Base-by-base conservation (phyloP, 202 grass and related monocot species). In the Schoenoplectus triqueter region DNA sequence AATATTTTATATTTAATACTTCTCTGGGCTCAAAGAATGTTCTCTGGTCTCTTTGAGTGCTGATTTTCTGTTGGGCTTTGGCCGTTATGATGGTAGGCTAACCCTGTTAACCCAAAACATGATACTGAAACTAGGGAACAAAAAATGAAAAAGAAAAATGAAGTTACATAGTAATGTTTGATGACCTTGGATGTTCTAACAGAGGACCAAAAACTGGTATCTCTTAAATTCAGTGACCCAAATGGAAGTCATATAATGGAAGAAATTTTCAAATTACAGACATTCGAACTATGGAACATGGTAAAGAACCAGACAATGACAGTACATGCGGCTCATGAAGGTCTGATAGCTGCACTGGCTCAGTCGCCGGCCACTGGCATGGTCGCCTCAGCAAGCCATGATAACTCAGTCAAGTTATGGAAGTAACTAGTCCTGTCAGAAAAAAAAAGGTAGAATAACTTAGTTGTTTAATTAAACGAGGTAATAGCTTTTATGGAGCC, bases 341-440 rank as follows among this genome's bases (percentile, higher is more conserved):
- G 90, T 82, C 80, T 91, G 21, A 99, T 99, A 18, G 93, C 92
- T 0, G 82, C 91, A 10, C 20, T 99, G 79, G 92, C 97, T 2
- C 92, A 99, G 65, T 96, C 97, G 20, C 89, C 87, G 7, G 86
- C 75, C 40, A 94, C 87, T 13, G 93, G 96, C 46, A 99, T 92
- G 93, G 89, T 99, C 14, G 96, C 96, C 66, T 99, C 96, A 48
- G 93, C 91, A 4, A 99, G 93, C 87, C 96, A 99, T 14, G 96
- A 99, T 84, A 86, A 91, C 45, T 96, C 96, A 22, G 96, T 99
- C 9, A 99, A 99, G 80, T 64, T 99, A 85, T 99, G 97, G 97
- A 99, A 96, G 86, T 99, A 94, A 90, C 82, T 70, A 20, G 65
- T 85, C 61, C 40, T 61, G 54, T 78, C 17, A 14, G 44, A 31